Percentiles rank a stretch among this genome's conserved stretches.
phyloP scores from a whole-genome alignment of 2,329 filamentous ascomycete genomes.

The Penicillium oxalicum region DNA sequence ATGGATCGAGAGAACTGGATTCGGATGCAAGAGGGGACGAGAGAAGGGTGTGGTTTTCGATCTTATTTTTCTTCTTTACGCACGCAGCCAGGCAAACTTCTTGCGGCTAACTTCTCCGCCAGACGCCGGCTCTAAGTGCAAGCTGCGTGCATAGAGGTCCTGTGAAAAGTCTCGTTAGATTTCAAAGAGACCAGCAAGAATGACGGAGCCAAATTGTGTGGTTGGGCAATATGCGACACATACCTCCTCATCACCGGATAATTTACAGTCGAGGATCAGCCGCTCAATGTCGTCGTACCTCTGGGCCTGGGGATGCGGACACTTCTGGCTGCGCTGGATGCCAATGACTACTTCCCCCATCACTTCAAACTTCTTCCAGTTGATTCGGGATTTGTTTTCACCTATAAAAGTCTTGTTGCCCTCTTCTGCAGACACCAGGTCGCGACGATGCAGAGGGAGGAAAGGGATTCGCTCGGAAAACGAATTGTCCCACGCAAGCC shows the following conservation, averaged over 20 bases:
- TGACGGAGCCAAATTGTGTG: conserved; percentile 7
- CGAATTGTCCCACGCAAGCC: conserved; percentile 96
- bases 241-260: conserved; percentile 84
- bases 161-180: conserved; percentile 24
- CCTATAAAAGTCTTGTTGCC: conserved; percentile 87
- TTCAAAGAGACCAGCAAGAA: background rate
- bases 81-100: conserved; percentile 41
- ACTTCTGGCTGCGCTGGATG: conserved; percentile 85
- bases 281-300: conserved; percentile 66
- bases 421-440: conserved; percentile 86
- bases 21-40: background rate
- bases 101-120: conserved; percentile 34
- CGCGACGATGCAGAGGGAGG: conserved; percentile 79
- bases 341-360: conserved; percentile 86
- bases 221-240: conserved; percentile 24
- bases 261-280: conserved; percentile 72
- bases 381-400: conserved; percentile 66
- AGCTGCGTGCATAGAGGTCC: conserved; percentile 56
- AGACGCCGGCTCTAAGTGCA: conserved; percentile 47
- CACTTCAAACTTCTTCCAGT: conserved; percentile 98
- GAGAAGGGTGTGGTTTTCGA: background rate
- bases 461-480: conserved; percentile 86
- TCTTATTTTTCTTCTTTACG: conserved; percentile 11
- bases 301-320: conserved; percentile 66
- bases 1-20: background rate